Percentiles rank a stretch among this genome's conserved stretches.
Conservation (phyloP, 2,329 filamentous ascomycete species). For the Hymenoscyphus linearis region DNA sequence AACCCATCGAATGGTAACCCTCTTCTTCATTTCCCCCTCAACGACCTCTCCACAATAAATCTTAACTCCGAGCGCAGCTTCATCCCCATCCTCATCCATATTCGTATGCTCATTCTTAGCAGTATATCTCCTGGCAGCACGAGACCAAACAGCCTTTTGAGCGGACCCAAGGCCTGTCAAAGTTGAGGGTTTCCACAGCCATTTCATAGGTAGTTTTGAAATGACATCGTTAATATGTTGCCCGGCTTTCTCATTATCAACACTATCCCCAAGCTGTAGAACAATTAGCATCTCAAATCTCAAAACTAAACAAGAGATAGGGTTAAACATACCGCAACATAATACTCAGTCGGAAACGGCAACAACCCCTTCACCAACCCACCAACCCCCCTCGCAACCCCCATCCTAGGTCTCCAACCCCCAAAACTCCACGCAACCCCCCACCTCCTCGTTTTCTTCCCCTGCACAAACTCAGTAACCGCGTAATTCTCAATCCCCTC, state of each 20-base stretch:
- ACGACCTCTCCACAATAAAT: conserved; percentile 41
- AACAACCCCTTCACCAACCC: conserved; percentile 43
- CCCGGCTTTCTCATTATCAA: conserved; percentile 6
- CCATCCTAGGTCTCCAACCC: conserved; percentile 54
- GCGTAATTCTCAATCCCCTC: conserved; percentile 70
- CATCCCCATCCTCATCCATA: conserved; percentile 31
- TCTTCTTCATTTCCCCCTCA: conserved; percentile 38
- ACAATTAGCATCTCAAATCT: conserved; percentile 4
- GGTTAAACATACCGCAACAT: conserved; percentile 29
- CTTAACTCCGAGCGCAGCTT: conserved; percentile 52
- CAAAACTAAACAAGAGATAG: background rate
- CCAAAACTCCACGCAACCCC: conserved; percentile 83
- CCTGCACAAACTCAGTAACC: conserved; percentile 73
- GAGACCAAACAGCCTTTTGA: conserved; percentile 32
- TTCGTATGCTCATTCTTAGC: conserved; percentile 21
- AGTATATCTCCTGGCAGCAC: conserved; percentile 34
- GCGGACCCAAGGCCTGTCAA: conserved; percentile 27
- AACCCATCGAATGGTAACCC: conserved; percentile 61
- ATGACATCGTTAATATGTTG: conserved; percentile 28
- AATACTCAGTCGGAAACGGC: conserved; percentile 46
- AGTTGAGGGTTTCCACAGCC: conserved; percentile 27
- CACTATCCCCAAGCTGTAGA: conserved; percentile 4
- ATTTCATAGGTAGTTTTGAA: conserved; percentile 24
- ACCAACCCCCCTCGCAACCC: conserved; percentile 34
- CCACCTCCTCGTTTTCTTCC: conserved; percentile 76